These are phyloP conservation scores for Pythium sukuiense DNA, from an alignment of 352 stramenopile species.

Conservation along the genomic window DNA sequence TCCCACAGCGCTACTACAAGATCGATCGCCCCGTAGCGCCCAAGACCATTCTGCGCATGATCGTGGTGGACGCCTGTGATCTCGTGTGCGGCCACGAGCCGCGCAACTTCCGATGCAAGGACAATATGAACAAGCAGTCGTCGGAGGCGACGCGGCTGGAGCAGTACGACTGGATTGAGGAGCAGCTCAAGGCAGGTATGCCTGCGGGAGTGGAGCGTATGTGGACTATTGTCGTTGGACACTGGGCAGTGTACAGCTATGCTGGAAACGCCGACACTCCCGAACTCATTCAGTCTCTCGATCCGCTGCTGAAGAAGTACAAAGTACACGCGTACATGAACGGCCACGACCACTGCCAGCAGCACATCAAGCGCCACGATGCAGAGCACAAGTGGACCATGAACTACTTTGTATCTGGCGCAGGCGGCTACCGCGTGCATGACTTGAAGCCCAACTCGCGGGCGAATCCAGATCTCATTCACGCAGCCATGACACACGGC, in stretches of 20 bases:
- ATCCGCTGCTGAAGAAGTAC: conserved; percentile 79
- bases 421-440: conserved; percentile 73
- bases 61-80: conserved; percentile 81
- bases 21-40: conserved; percentile 75
- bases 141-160: conserved; percentile 49
- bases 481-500: conserved; percentile 81
- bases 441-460: conserved; percentile 64
- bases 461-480: conserved; percentile 65
- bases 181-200: conserved; percentile 55
- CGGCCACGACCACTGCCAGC: conserved; percentile 83
- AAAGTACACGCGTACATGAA: conserved; percentile 88
- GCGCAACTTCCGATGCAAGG: conserved; percentile 73
- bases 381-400: conserved; percentile 39
- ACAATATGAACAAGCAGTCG: conserved; percentile 77
- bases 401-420: conserved; percentile 83
- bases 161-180: conserved; percentile 83
- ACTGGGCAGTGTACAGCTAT: conserved; percentile 86
- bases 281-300: conserved; percentile 70
- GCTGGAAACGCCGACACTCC: conserved; percentile 78
- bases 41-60: conserved; percentile 77
- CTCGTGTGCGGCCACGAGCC: conserved; percentile 82
- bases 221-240: conserved; percentile 84
- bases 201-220: conserved; percentile 69
- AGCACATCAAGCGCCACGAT: conserved; percentile 69
- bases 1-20: conserved; percentile 78